These are phyloP conservation scores for Chlamydomonas sp. DNA, from an alignment of 139 green algal genomes.

Conservation along the genomic window DNA sequence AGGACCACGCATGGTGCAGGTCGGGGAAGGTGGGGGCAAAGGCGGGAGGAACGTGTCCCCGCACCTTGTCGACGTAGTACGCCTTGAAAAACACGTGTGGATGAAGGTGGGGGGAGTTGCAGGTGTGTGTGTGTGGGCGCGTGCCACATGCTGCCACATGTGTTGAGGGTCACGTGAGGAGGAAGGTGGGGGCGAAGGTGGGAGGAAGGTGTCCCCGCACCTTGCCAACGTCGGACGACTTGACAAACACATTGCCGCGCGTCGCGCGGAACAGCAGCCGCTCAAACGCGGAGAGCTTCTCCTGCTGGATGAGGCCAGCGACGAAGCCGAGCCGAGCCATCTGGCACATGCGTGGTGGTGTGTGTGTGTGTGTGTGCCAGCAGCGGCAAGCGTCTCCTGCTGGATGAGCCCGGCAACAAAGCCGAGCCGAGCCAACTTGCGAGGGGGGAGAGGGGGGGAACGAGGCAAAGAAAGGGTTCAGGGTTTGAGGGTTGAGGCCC, in stretches of 20 bases:
- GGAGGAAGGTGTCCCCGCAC: no score
- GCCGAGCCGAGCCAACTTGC: slow-evolving; percentile 69
- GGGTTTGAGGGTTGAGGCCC: neutral
- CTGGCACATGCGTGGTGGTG: no score
- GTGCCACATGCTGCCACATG: no score
- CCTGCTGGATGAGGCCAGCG: slow-evolving; percentile 68
- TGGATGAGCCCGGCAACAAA: slow-evolving; percentile 85
- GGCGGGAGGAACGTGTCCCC: no score
- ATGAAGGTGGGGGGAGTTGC: no score
- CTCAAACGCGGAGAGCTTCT: slow-evolving; percentile 85
- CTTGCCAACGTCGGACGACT: slow-evolving; percentile 49
- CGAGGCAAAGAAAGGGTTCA: neutral
- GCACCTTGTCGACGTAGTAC: slow-evolving; percentile 47
- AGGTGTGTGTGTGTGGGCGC: no score
- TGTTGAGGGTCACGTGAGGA: no score
- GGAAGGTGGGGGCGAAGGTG: no score
- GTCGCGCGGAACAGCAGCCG: slow-evolving; percentile 95
- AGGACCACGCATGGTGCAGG: no score
- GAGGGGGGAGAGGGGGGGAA: neutral
- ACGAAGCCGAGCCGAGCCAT: slow-evolving; percentile 72
- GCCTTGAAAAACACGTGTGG: slow-evolving; percentile 93
- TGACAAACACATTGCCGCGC: slow-evolving; percentile 97
- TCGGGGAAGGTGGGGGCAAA: no score
- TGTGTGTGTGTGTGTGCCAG: no score
- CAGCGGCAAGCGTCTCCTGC: no score